Evolutionary conservation across 2,329 filamentous ascomycete species (phyloP).

Genomic region (Talaromyces sp.): DNA sequence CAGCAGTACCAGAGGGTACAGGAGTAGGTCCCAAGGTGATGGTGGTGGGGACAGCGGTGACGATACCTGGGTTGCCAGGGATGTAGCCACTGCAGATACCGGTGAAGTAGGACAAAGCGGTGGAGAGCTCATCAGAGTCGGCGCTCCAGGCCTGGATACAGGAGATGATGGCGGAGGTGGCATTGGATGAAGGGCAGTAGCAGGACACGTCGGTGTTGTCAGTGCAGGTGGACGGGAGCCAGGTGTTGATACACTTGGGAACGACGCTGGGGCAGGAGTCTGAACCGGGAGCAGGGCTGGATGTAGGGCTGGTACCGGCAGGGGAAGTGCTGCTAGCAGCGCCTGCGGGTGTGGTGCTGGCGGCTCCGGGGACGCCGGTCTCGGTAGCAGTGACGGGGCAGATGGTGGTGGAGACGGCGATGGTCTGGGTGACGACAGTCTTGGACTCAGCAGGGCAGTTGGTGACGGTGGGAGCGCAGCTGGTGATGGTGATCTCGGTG

Average conservation of each 20-base stretch:
- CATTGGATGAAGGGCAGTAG: conserved; percentile 78
- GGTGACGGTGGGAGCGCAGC: conserved; percentile 38
- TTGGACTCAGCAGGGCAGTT: conserved; percentile 54
- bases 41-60: conserved; percentile 67
- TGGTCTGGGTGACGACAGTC: conserved; percentile 52
- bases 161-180: conserved; percentile 73
- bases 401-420: conserved; percentile 59
- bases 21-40: conserved; percentile 56
- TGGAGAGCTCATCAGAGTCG: conserved; percentile 61
- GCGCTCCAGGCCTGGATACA: conserved; percentile 77
- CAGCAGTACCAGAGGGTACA: conserved; percentile 26
- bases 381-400: conserved; percentile 48
- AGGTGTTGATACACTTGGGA: conserved; percentile 88
- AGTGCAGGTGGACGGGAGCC: conserved; percentile 70
- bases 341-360: conserved; percentile 25
- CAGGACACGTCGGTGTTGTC: conserved; percentile 79
- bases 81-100: conserved; percentile 82
- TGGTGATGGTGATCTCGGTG: conserved; percentile 38
- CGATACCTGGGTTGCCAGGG: conserved; percentile 75
- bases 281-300: conserved; percentile 26
- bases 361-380: conserved; percentile 23
- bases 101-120: conserved; percentile 79
- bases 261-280: conserved; percentile 63
- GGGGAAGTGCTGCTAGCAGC: conserved; percentile 28
- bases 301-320: conserved; percentile 20